Percentiles rank a stretch among this genome's conserved stretches.
These are phyloP conservation scores for Naganishia sp. DNA, from an alignment of 1,284 basidiomycete genomes.

Conservation along the genomic window DNA sequence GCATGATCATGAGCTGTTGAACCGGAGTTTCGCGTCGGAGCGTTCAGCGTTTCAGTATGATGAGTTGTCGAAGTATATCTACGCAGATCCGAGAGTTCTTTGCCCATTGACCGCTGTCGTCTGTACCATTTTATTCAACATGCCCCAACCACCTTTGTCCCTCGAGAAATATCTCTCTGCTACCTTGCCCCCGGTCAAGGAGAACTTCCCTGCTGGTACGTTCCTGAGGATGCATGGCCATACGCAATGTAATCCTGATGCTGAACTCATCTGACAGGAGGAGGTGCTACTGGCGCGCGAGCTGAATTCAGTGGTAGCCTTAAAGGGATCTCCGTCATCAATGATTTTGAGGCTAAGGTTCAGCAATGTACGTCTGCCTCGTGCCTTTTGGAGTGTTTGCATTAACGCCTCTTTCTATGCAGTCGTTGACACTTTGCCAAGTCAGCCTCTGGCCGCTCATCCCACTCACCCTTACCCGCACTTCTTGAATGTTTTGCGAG, in stretches of 20 bases:
- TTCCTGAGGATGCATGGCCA: neutral
- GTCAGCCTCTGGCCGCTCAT: constrained; percentile 44
- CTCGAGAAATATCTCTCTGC: constrained; percentile 50
- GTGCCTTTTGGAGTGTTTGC: no score
- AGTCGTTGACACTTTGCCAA: constrained; percentile 25
- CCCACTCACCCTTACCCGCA: constrained; percentile 53
- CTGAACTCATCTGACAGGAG: constrained; percentile 36
- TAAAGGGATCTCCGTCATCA: constrained; percentile 48
- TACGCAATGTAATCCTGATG: neutral
- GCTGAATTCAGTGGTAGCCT: constrained; percentile 48
- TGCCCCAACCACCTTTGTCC: constrained; percentile 54
- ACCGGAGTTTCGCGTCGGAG: no score
- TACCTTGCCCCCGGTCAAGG: constrained; percentile 44
- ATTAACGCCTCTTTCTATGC: neutral
- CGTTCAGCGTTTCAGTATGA: neutral
- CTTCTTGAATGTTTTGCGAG: constrained; percentile 45
- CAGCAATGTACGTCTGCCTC: constrained; percentile 43
- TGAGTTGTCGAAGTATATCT: neutral
- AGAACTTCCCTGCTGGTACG: constrained; percentile 48
- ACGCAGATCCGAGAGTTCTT: neutral
- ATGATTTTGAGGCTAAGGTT: constrained; percentile 46
- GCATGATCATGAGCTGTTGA: no score
- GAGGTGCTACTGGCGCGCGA: constrained; percentile 52
- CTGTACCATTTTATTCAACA: constrained; percentile 28
- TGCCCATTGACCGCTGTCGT: neutral